Evolutionary conservation across 495 filamentous ascomycete genomes (phyloP).

Genomic region (Lepraria neglecta): DNA sequence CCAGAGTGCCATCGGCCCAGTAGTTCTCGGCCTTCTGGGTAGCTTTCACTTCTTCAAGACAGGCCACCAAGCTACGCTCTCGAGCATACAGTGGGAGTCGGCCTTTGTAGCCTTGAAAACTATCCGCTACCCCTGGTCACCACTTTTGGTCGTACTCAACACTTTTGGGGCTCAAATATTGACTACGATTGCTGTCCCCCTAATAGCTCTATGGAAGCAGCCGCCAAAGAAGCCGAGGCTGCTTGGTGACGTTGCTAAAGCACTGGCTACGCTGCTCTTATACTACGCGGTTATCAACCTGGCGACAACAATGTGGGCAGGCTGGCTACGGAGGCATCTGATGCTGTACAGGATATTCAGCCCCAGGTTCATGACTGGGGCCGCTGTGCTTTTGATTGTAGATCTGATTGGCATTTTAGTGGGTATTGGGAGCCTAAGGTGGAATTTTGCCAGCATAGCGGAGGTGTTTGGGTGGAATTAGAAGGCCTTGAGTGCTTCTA

Average conservation of each 20-base stretch:
- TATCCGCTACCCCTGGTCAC: slow-evolving; percentile 84
- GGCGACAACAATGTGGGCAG: slow-evolving; percentile 83
- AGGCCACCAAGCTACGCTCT: slow-evolving; percentile 85
- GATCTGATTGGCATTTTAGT: slow-evolving; percentile 68
- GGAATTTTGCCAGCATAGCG: slow-evolving; percentile 66
- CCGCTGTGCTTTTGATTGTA: slow-evolving; percentile 61
- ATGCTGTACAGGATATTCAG: slow-evolving; percentile 97
- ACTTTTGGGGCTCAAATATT: slow-evolving; percentile 85
- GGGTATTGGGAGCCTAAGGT: slow-evolving; percentile 61
- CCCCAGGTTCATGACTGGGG: slow-evolving; percentile 83
- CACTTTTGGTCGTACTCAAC: slow-evolving; percentile 75
- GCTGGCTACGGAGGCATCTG: slow-evolving; percentile 76
- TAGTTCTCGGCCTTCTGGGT: slow-evolving; percentile 77
- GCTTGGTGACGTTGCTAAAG: slow-evolving; percentile 62
- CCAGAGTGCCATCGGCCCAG: slow-evolving; percentile 70
- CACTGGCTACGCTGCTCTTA: slow-evolving; percentile 63
- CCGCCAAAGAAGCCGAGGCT: slow-evolving; percentile 42
- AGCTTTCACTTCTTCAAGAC: slow-evolving; percentile 97
- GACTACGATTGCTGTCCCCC: slow-evolving; percentile 67
- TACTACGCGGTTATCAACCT: slow-evolving; percentile 76
- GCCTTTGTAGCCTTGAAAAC: slow-evolving; percentile 84
- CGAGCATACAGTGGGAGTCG: slow-evolving; percentile 92
- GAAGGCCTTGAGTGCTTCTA: slow-evolving; percentile 4
- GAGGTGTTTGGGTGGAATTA: slow-evolving; percentile 81
- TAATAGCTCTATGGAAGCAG: slow-evolving; percentile 81